Evolutionary conservation across 108 stramenopile genomes (phyloP), one percentile per base, ranked within the genome.

Genomic region (Fragilariopsis cylindrus): DNA sequence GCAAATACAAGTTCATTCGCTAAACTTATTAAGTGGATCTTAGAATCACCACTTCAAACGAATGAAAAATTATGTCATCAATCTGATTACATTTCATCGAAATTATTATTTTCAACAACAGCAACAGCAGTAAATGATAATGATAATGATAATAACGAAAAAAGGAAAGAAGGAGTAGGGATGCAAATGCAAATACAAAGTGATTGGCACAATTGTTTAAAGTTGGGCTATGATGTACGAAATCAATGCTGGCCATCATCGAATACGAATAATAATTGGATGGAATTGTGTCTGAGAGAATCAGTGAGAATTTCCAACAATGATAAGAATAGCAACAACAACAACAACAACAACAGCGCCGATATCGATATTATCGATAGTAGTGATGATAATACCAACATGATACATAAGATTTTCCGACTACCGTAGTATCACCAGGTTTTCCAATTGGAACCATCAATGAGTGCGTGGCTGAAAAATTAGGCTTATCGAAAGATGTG

Each of bases 121-220:
- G 60, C 6, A 30, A 30, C 30, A 30, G 30, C 0, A 30, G 30
- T 30, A 30, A 30, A 30, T 30, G 30, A 30, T 0, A 30, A 30
- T 30, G 30, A 30, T 30, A 30, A 30, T 30, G 75, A 80, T 18
- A 48, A 81, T 45, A 58, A 57, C 48, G 13, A 46, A 18, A 60
- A 41, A 21, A 66, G 80, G 53, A 43, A 40, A 58, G 30, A 2
- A 30, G 30, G 30, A 30, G 30, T 39, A 40, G 15, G 19, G 1
- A 15, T 21, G 5, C 57, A 57, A 15, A 57, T 40, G 0, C 60
- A 62, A n/a, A 12, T n/a, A 41, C 62, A 45, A n/a, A 85, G 91
- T 45, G 97, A 97, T 73, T 98, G 96, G 95, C 96, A 98, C 77
- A 98, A 98, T 82, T 87, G 85, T 57, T 76, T 98, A 16, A 97